Percentiles rank a stretch among this genome's conserved stretches.
Evolutionary conservation across 164 flowering plant genomes (phyloP).

Genomic region (Platanus orientalis): DNA sequence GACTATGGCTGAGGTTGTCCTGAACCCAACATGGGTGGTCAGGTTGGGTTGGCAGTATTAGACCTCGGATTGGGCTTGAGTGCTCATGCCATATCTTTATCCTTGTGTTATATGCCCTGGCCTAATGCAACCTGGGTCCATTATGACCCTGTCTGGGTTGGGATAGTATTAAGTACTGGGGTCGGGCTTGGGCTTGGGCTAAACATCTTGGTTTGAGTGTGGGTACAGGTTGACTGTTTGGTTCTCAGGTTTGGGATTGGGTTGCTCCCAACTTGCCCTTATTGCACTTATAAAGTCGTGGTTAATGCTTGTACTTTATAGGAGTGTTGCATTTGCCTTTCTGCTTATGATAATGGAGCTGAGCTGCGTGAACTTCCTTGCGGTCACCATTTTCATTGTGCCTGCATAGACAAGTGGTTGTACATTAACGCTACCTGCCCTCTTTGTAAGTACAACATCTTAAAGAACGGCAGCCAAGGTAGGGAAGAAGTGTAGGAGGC

Average conservation of each 20-base stretch:
- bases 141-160: no score
- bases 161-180: no score
- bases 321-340: conserved; percentile 87
- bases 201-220: background rate
- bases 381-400: conserved; percentile 68
- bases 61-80: no score
- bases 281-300: background rate
- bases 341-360: conserved; percentile 65
- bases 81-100: no score
- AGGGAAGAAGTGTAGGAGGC: conserved; percentile 22
- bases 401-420: conserved; percentile 81
- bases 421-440: conserved; percentile 80
- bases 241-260: background rate
- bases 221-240: background rate
- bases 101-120: no score
- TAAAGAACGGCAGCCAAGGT: conserved; percentile 20
- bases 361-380: conserved; percentile 82
- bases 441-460: conserved; percentile 63
- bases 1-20: no score
- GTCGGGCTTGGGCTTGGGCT: no score
- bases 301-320: conserved; percentile 14
- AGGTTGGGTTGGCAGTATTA: no score
- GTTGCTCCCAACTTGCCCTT: background rate
- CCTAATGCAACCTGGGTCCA: background rate
- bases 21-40: no score